Evolutionary conservation across 805 yeast genomes (phyloP).

Genomic region (Pichia membranifaciens): DNA sequence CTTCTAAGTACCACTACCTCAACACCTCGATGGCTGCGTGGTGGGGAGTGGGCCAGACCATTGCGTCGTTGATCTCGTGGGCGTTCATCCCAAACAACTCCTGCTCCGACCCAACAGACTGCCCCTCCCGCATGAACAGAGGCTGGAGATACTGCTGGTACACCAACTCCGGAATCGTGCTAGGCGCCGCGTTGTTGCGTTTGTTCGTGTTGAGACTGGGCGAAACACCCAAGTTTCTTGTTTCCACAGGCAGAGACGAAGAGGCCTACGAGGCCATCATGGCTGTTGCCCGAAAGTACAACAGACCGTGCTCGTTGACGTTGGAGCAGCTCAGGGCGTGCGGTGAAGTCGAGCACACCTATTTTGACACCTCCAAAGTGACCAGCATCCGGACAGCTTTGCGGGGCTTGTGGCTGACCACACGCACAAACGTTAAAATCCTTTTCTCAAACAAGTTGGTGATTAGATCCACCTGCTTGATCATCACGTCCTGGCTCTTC

Average conservation of each 20-base stretch:
- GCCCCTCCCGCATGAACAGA: constrained; percentile 42
- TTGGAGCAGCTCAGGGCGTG: constrained; percentile 40
- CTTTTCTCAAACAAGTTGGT: constrained; percentile 43
- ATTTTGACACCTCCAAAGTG: constrained; percentile 18
- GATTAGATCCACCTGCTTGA: constrained; percentile 40
- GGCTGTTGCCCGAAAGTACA: constrained; percentile 42
- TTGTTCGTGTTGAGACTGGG: constrained; percentile 39
- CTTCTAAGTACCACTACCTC: constrained; percentile 45
- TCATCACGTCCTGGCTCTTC: constrained; percentile 48
- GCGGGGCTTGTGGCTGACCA: constrained; percentile 25
- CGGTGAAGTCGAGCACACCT: constrained; percentile 35
- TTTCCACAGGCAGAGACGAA: constrained; percentile 47
- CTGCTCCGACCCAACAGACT: constrained; percentile 38
- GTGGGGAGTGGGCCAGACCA: constrained; percentile 62
- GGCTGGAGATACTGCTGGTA: constrained; percentile 62
- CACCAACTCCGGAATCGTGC: constrained; percentile 47
- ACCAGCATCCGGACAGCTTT: constrained; percentile 20
- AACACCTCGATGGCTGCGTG: constrained; percentile 49
- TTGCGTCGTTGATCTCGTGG: constrained; percentile 49
- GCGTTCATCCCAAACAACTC: constrained; percentile 47
- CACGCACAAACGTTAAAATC: constrained; percentile 36
- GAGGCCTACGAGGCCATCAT: constrained; percentile 41
- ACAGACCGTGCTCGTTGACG: constrained; percentile 36
- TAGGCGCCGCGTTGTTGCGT: constrained; percentile 43
- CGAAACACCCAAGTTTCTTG: constrained; percentile 52